Conservation (phyloP, 768 basidiomycete species). For the Lactarius vividus region DNA sequence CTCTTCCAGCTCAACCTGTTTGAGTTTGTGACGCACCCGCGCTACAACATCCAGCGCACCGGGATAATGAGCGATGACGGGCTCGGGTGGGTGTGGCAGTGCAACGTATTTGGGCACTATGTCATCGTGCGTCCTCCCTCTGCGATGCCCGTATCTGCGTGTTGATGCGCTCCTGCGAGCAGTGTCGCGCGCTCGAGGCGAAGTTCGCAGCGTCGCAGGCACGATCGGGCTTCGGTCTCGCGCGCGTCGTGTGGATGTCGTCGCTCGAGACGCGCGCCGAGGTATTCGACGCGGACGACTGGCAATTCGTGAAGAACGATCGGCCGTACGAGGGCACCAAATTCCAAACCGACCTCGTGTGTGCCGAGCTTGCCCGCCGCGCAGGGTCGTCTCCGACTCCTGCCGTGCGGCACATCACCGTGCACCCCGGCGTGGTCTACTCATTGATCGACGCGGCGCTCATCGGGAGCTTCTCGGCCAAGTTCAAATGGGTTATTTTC, state of each 20-base stretch:
- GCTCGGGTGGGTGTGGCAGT: constrained; percentile 81
- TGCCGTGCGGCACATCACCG: constrained; percentile 54
- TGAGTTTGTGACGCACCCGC: constrained; percentile 50
- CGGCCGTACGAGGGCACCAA: constrained; percentile 71
- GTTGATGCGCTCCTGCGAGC: constrained; percentile 9
- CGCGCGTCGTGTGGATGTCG: constrained; percentile 77
- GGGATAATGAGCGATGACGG: constrained; percentile 66
- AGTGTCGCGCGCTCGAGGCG: constrained; percentile 64
- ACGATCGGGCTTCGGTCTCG: constrained; percentile 32
- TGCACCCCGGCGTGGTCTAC: constrained; percentile 67
- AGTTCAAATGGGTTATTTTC: constrained; percentile 53
- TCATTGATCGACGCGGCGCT: constrained; percentile 58
- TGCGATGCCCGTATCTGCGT: too few relatives aligned
- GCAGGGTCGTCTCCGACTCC: constrained; percentile 32
- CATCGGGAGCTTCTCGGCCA: constrained; percentile 44
- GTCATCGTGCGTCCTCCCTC: constrained; percentile 52
- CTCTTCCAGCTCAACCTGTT: constrained; percentile 36
- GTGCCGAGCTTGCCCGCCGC: constrained; percentile 49
- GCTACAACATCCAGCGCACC: constrained; percentile 52
- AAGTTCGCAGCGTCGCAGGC: constrained; percentile 46
- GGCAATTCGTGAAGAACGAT: constrained; percentile 61
- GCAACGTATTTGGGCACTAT: constrained; percentile 81
- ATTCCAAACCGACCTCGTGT: constrained; percentile 73
- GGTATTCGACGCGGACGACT: constrained; percentile 61
- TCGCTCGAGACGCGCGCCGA: constrained; percentile 59